Conservation (phyloP, 768 basidiomycete species). For the Imleria badia region DNA sequence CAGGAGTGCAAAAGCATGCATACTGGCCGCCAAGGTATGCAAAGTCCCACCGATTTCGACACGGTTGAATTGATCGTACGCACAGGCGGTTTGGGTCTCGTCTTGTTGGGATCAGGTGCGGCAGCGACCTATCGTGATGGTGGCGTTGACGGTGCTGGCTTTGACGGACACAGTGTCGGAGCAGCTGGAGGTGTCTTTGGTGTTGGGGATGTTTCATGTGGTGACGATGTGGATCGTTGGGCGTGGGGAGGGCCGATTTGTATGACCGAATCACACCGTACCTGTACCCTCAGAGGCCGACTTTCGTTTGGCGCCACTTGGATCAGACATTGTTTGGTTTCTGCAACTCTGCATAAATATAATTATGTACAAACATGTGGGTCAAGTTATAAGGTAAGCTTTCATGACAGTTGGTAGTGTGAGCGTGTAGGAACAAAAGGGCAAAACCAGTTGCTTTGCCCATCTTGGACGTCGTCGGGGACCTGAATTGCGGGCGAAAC, state of each 20-base stretch:
- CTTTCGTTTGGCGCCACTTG: neutral
- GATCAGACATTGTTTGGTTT: too few species aligned
- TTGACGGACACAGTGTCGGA: conserved; percentile 49
- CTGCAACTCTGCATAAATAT: too few species aligned
- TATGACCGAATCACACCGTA: neutral
- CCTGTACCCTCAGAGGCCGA: neutral
- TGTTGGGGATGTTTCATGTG: conserved; percentile 43
- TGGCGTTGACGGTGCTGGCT: conserved; percentile 35
- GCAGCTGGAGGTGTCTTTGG: conserved; percentile 34
- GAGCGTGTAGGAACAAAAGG: too few species aligned
- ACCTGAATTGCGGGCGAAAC: too few species aligned
- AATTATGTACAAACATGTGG: too few species aligned
- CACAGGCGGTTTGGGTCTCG: conserved; percentile 26
- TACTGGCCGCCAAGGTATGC: conserved; percentile 38
- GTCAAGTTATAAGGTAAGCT: too few species aligned
- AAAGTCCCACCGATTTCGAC: neutral
- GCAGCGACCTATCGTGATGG: conserved; percentile 27
- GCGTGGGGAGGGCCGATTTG: neutral
- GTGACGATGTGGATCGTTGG: conserved; percentile 23
- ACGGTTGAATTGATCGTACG: neutral
- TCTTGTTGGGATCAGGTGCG: conserved; percentile 23
- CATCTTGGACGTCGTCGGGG: too few species aligned
- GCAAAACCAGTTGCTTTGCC: too few species aligned
- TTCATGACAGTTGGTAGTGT: too few species aligned
- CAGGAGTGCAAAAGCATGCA: conserved; percentile 35